Base-by-base conservation (phyloP, 768 basidiomycete genomes). In the Russula lepida region DNA sequence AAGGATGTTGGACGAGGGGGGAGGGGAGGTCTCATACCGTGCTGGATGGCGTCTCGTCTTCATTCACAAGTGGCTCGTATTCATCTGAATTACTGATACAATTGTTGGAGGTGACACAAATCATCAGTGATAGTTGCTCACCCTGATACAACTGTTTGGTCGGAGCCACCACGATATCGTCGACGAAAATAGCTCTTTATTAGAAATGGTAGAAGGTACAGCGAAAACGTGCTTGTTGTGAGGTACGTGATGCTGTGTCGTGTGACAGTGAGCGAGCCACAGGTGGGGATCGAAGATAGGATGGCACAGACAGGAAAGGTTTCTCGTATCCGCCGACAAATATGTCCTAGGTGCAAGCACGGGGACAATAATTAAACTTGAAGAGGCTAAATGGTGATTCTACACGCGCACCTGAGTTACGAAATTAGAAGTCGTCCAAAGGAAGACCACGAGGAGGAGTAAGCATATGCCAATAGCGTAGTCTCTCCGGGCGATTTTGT, bases 381-480 rank as follows among this genome's bases (percentile, higher is more conserved):
- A 23, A 56, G 30, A 41, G 25, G 17, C 15, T 7, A 27, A 27
- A 6, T 3, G 8, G 21, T 32, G 19, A 21, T n/a, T 27, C 23
- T 48, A 23, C 17, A 21, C 15, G 51, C 66, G 19, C 23, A 86
- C 89, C 80, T 92, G 89, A 12, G 88, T 94, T 43, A 95, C 77
- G 69, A 94, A 95, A 71, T 87, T 95, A 50, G 88, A 89, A 12
- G 79, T 74, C 17, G 94, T 95, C 95, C 95, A 98, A 13, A 97
- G 79, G 37, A 90, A 63, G 39, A 92, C 91, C 54, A 95, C 92
- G 21, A 84, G 59, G 2, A 92, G 70, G 23, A 94, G 81, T 46
- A 93, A 75, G 28, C 75, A 74, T 55, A 93, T 84, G 54, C 92
- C 92, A 30, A 82, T 67, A 25, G 73, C 54, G 69, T 83, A 84